Percentiles rank a stretch among this genome's conserved stretches.
phyloP scores from a whole-genome alignment of 2,329 filamentous ascomycete genomes.

The Aschersonia sp. region DNA sequence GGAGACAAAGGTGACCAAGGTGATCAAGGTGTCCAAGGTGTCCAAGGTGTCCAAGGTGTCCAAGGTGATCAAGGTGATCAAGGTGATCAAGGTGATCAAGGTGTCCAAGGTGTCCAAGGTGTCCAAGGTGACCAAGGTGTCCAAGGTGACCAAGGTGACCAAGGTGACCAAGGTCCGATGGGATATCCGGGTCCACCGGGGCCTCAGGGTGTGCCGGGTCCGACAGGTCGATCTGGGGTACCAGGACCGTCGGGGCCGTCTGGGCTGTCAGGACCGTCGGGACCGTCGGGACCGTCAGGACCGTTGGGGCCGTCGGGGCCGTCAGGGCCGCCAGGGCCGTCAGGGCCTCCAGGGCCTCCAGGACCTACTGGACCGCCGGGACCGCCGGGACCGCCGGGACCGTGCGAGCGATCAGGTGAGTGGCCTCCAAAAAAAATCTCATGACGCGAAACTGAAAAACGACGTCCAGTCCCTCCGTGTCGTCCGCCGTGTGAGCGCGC shows the following conservation, averaged over 20 bases:
- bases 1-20: not conserved
- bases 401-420: not conserved
- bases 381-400: not conserved
- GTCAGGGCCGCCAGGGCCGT: not conserved
- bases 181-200: not conserved
- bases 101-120: too few relatives aligned
- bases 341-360: not conserved
- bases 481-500: too few relatives aligned
- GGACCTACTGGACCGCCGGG: not conserved
- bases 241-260: not conserved
- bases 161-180: not conserved
- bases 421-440: too few relatives aligned
- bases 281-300: not conserved
- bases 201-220: not conserved
- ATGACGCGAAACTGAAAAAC: too few relatives aligned
- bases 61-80: too few relatives aligned
- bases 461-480: too few relatives aligned
- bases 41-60: too few relatives aligned
- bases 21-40: not conserved
- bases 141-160: too few relatives aligned
- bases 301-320: too few relatives aligned
- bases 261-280: not conserved
- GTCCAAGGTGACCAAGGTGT: too few relatives aligned
- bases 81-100: too few relatives aligned
- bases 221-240: not conserved